A percentile compares a stretch with the other conserved stretches of the same genome.
phyloP scores from a whole-genome alignment of 139 green algal species.

The Chlamydomonas incerta region DNA sequence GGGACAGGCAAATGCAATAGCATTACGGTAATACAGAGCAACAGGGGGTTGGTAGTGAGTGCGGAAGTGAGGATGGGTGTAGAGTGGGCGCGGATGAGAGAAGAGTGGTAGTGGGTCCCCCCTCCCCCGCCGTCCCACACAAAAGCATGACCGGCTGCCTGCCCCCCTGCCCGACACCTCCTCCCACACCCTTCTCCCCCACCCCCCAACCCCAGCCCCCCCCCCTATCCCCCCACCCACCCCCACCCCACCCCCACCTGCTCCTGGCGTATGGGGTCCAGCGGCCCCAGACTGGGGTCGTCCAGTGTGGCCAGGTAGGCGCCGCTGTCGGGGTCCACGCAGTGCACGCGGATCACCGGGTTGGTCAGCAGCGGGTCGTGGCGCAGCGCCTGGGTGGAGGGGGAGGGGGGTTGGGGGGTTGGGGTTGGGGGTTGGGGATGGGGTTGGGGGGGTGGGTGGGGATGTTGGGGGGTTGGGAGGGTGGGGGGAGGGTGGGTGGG shows the following conservation, averaged over 20 bases:
- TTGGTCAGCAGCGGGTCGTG: slow-evolving; percentile 51
- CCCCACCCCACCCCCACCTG: neutral
- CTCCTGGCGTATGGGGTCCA: neutral
- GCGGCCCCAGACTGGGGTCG: neutral
- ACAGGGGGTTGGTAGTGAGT: no score
- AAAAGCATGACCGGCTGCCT: no score
- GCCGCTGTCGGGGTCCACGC: slow-evolving; percentile 47
- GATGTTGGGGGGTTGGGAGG: neutral
- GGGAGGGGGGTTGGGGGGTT: neutral
- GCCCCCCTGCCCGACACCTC: no score
- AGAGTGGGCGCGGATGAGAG: no score
- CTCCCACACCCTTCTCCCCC: no score
- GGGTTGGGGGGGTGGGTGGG: no score
- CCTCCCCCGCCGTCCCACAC: no score
- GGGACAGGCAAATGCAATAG: no score
- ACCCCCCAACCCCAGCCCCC: neutral
- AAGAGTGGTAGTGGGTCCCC: no score
- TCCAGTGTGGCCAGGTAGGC: slow-evolving; percentile 45
- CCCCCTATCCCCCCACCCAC: neutral
- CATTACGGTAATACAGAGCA: no score
- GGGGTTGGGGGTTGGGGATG: no score
- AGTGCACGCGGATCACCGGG: slow-evolving; percentile 55
- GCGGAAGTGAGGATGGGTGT: no score
- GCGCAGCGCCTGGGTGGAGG: neutral
- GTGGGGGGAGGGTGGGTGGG: neutral